Percentiles rank a stretch among this genome's conserved stretches.
phyloP scores from a whole-genome alignment of 305 asterid species.

The Plantago coronopus region DNA sequence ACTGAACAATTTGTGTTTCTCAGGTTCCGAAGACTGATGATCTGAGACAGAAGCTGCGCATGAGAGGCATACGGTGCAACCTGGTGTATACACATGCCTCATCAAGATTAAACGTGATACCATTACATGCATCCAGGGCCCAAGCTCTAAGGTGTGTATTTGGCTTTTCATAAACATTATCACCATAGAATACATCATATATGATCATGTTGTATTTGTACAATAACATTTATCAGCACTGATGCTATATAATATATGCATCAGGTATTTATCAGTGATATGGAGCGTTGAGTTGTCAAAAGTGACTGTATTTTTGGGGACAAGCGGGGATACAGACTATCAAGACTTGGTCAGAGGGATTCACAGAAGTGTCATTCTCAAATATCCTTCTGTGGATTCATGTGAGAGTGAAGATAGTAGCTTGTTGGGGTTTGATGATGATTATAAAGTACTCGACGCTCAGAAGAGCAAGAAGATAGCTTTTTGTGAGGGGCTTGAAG shows the following conservation, averaged over 20 bases:
- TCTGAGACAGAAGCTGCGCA: constrained; percentile 80
- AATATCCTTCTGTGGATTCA: constrained; percentile 20
- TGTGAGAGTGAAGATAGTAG: constrained; percentile 35
- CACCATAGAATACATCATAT: not conserved
- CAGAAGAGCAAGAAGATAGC: constrained; percentile 35
- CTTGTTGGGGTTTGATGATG: constrained; percentile 37
- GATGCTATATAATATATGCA: constrained; percentile 17
- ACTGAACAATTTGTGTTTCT: not conserved
- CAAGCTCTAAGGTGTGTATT: constrained; percentile 74
- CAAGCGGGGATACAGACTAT: constrained; percentile 62
- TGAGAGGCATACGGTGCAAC: constrained; percentile 89
- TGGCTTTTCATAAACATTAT: constrained; percentile 3
- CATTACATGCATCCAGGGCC: constrained; percentile 84
- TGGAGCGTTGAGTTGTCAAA: constrained; percentile 55
- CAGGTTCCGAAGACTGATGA: constrained; percentile 80
- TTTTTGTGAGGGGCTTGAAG: constrained; percentile 44
- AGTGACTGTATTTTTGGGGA: constrained; percentile 55
- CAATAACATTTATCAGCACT: constrained; percentile 5
- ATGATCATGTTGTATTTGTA: not conserved
- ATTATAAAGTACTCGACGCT: constrained; percentile 34
- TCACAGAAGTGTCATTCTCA: constrained; percentile 57
- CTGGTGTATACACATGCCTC: constrained; percentile 63
- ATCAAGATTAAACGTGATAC: constrained; percentile 74
- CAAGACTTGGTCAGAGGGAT: constrained; percentile 56
- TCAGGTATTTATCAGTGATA: constrained; percentile 56